phyloP scores from a whole-genome alignment of 257 asterid genomes.

The Apocynum venetum region DNA sequence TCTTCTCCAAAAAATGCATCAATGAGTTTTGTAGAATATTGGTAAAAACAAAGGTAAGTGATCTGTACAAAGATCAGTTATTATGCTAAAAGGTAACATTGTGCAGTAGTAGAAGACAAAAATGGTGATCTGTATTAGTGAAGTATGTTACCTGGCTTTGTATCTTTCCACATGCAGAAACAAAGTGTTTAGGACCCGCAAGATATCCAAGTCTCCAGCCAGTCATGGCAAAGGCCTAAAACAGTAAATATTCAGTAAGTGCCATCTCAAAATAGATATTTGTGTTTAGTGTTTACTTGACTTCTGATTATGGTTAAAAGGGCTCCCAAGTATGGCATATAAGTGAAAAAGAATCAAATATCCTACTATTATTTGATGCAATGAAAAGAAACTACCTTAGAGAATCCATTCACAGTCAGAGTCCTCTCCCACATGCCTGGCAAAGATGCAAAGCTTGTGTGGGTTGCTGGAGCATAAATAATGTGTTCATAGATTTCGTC shows the following conservation, averaged over 20 bases:
- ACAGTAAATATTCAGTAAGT: slow-evolving; percentile 15
- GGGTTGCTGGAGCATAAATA: slow-evolving; percentile 90
- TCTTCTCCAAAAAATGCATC: background rate
- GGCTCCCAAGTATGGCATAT: background rate
- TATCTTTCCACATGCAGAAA: slow-evolving; percentile 86
- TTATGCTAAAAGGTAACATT: background rate
- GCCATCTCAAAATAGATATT: slow-evolving; percentile 9
- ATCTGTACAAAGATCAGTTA: background rate
- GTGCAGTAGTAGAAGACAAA: background rate
- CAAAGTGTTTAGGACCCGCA: slow-evolving; percentile 95
- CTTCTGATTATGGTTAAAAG: background rate
- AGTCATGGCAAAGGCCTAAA: slow-evolving; percentile 92
- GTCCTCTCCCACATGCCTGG: slow-evolving; percentile 98
- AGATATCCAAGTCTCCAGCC: slow-evolving; percentile 98
- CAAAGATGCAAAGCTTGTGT: slow-evolving; percentile 93
- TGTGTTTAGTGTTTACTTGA: too few relatives aligned
- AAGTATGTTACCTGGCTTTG: slow-evolving; percentile 72
- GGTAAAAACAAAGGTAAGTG: background rate
- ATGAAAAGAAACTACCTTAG: slow-evolving; percentile 55
- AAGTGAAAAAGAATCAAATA: slow-evolving; percentile 1
- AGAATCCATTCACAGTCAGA: slow-evolving; percentile 90
- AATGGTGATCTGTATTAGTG: background rate
- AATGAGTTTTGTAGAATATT: background rate
- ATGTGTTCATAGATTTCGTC: slow-evolving; percentile 97
- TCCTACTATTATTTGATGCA: background rate